phyloP scores from a whole-genome alignment of 257 asterid species.

The Schizonepeta tenuifolia region DNA sequence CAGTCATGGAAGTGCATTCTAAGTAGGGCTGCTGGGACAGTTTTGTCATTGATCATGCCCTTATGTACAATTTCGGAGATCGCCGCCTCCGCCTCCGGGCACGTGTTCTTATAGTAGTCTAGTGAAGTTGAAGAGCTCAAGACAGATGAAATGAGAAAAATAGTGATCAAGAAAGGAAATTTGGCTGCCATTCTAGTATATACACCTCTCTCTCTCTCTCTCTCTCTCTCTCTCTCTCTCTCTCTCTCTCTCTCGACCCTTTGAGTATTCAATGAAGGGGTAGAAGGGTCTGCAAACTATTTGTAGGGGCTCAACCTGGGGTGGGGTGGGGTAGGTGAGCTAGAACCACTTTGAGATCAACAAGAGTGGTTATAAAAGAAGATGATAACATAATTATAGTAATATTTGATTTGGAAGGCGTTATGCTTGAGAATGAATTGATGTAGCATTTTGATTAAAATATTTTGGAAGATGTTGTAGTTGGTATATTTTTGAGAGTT shows the following conservation, averaged over 20 bases:
- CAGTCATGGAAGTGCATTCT: conserved; percentile 94
- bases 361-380: conserved; percentile 14
- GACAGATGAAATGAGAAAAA: conserved; percentile 28
- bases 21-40: conserved; percentile 87
- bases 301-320: conserved; percentile 28
- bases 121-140: conserved; percentile 41
- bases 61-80: conserved; percentile 53
- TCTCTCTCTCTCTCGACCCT: background rate
- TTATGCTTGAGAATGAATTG: conserved; percentile 30
- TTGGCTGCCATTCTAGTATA: conserved; percentile 45
- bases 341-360: conserved; percentile 36
- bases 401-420: conserved; percentile 13
- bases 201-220: background rate
- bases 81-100: conserved; percentile 61
- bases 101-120: conserved; percentile 67
- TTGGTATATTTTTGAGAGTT: conserved; percentile 3
- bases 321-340: conserved; percentile 41
- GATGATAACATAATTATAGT: conserved; percentile 6
- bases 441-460: conserved; percentile 19
- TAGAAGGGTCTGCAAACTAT: conserved; percentile 24
- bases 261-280: conserved; percentile 20
- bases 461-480: background rate
- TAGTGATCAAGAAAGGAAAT: conserved; percentile 30
- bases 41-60: conserved; percentile 64
- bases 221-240: background rate